Evolutionary conservation across 345 rosid genomes (phyloP), one percentile per base, ranked within the genome.

Genomic region (Abelmoschus esculentus): DNA sequence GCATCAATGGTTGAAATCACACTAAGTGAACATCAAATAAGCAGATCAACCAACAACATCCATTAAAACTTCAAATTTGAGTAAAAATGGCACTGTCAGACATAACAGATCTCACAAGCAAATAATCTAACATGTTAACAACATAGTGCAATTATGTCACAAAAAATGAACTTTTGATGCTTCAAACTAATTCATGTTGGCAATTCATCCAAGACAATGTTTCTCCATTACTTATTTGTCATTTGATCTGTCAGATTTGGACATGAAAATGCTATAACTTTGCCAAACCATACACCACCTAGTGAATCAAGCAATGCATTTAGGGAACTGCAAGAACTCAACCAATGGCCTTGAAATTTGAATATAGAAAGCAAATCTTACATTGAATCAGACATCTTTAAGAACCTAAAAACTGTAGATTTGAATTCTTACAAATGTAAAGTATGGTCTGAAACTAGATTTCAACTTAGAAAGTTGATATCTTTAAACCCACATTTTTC

Each of bases 391-490:
- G 31, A 52, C 34, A 50, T 11, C 60, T 50, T 38, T 69, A 10
- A 31, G 49, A 17, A 61, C 9, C 18, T 38, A 71, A n/a, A 47
- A 36, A 71, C 40, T 19, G 22, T 61, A 61, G 74, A 72, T 72
- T 72, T 53, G 66, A 60, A 50, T 61, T 29, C 62, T 61, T 15
- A 42, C 81, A 78, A 70, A 74, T 53, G 66, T 38, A 70, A 42
- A 26, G 17, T 26, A 46, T 22, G 26, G 0, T 17, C n/a, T 28
- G 6, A 40, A 56, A 62, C 28, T 61, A 77, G 34, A 62, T 22
- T 52, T 49, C 18, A 46, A 13, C 26, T 22, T 18, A 19, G 61
- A 40, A 63, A 49, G 54, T 65, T 53, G 64, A 65, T 46, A 38
- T 42, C 31, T 13, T 28, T 7, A 5, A 38, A 28, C 22, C 73